Base-by-base conservation (phyloP, 495 filamentous ascomycete genomes). In the Xylaria telfairii region DNA sequence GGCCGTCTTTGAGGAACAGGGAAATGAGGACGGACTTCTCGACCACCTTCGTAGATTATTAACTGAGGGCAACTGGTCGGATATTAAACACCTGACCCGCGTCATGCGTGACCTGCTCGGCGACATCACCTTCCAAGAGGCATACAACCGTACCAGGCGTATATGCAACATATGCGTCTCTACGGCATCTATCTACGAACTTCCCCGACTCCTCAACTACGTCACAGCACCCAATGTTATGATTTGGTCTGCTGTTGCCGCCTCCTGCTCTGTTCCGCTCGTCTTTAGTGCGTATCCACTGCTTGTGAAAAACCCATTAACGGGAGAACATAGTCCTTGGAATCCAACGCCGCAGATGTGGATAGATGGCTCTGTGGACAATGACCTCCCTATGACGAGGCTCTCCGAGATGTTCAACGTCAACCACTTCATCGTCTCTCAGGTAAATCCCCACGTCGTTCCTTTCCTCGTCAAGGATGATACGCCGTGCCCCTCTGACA, bases 321-420 rank as follows among this genome's bases (percentile, higher is more conserved):
- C 93, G 3, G 93, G 93, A 19, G 87, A 91, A 71, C 87, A 92
- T 13, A 86, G 88, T 15, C 90, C 91, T 0, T 97, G 95, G 95
- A 93, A 94, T 74, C 91, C 92, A 13, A 88, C 91, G 9, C 91
- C 92, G 21, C 92, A 92, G 73, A 88, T 87, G 70, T 98, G 91
- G 86, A 97, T 97, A 54, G 95, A 98, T 79, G 95, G 95, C 6
- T 97, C 93, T 0, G 93, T 98, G 5, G 94, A 98, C 73, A 94
- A 94, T 69, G 95, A 98, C 80, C 85, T 98, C 2, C 95, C 95
- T 26, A 97, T 97, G 92, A 94, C 90, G 54, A 86, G 92, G 12
- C 84, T 98, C 13, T 91, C 94, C 0, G 95, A 97, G 73, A 95
- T 97, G 92, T 97, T 97, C 81, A 97, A 97, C 76, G 94, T 97